phyloP scores from a whole-genome alignment of 495 filamentous ascomycete species.

The Friedmanniomyces simplex region DNA sequence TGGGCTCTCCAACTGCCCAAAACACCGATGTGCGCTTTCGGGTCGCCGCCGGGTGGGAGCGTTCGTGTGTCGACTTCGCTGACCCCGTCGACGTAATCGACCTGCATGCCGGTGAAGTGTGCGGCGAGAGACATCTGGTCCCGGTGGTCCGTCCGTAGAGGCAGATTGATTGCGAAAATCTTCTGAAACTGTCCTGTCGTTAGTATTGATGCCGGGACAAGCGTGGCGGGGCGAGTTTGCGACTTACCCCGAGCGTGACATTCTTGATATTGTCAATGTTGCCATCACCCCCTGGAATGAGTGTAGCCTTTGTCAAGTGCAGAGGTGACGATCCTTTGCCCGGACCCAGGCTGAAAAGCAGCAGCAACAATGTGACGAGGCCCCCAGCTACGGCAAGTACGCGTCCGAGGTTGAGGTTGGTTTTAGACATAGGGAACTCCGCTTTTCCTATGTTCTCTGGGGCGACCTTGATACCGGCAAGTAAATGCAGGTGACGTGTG shows the following conservation, averaged over 20 bases:
- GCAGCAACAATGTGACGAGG: no score
- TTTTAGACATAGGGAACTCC: no score
- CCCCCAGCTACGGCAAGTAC: no score
- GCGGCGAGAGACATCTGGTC: slow-evolving; percentile 5
- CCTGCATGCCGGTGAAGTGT: slow-evolving; percentile 4
- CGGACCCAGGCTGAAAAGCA: no score
- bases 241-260: background rate
- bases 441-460: no score
- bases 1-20: slow-evolving; percentile 8
- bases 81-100: slow-evolving; percentile 8
- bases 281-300: background rate
- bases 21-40: background rate
- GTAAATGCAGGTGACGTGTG: no score
- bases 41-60: slow-evolving; percentile 8
- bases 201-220: background rate
- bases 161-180: slow-evolving; percentile 12
- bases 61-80: background rate
- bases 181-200: slow-evolving; percentile 5
- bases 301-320: no score
- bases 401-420: no score
- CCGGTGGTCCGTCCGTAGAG: slow-evolving; percentile 4
- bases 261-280: background rate
- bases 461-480: no score
- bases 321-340: no score
- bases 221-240: background rate